phyloP scores from a whole-genome alignment of 2,329 filamentous ascomycete species.

The Orbilia quercus region DNA sequence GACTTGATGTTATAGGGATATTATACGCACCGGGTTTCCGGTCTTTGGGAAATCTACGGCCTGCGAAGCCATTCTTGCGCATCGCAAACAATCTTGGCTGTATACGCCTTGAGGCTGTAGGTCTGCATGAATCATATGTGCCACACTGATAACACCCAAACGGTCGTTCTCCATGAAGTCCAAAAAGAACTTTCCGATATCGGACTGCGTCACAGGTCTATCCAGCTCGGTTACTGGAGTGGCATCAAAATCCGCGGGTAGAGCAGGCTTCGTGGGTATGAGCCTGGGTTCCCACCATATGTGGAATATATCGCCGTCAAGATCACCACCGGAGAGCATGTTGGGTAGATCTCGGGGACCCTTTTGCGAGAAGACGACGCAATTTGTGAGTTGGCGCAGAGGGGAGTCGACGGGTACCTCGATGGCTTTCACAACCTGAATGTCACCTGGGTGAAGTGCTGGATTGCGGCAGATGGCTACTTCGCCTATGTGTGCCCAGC shows the following conservation, averaged over 20 bases:
- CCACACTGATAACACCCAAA: conserved; percentile 73
- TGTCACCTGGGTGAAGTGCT: conserved; percentile 82
- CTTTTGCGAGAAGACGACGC: conserved; percentile 79
- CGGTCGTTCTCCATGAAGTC: conserved; percentile 77
- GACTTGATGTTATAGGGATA: not conserved
- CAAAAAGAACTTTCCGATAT: conserved; percentile 86
- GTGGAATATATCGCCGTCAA: conserved; percentile 85
- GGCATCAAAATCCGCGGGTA: conserved; percentile 77
- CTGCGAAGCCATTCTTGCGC: conserved; percentile 75
- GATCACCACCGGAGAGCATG: conserved; percentile 80
- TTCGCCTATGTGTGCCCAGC: conserved; percentile 61
- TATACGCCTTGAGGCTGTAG: conserved; percentile 67
- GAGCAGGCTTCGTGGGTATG: conserved; percentile 64
- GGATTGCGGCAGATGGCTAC: conserved; percentile 81
- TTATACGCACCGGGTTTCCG: conserved; percentile 70
- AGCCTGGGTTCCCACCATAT: conserved; percentile 76
- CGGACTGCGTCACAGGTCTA: conserved; percentile 70
- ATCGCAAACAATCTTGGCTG: conserved; percentile 66
- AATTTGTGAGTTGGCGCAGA: conserved; percentile 74
- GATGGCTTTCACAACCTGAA: conserved; percentile 74
- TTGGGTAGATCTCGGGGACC: conserved; percentile 81
- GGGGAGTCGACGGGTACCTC: conserved; percentile 73
- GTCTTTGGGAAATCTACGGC: conserved; percentile 83
- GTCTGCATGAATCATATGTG: conserved; percentile 75
- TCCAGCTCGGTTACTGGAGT: conserved; percentile 70